Conservation (phyloP, 2,329 filamentous ascomycete genomes). For the Tolypocladium amazonense region DNA sequence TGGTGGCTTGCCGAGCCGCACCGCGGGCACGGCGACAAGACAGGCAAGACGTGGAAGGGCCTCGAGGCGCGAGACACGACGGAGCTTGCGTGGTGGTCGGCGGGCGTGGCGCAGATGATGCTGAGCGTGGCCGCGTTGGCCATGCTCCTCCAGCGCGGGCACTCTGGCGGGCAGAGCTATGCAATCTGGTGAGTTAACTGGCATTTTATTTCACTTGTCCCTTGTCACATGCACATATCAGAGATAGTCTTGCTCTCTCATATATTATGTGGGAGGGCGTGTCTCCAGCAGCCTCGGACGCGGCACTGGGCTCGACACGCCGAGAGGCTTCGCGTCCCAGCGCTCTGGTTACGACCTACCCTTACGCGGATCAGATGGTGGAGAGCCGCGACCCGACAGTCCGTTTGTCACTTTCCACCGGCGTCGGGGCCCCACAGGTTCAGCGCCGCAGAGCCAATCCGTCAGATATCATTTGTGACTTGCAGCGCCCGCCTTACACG, state of each 20-base stretch:
- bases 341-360: background rate
- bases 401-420: background rate
- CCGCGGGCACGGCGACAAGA: slow-evolving; percentile 29
- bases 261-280: background rate
- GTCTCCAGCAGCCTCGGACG: background rate
- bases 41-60: slow-evolving; percentile 31
- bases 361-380: background rate
- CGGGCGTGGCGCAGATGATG: slow-evolving; percentile 30
- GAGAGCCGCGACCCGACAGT: background rate
- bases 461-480: background rate
- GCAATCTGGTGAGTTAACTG: slow-evolving; percentile 33
- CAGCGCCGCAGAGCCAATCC: background rate
- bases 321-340: background rate
- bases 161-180: slow-evolving; percentile 37
- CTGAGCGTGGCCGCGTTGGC: slow-evolving; percentile 27
- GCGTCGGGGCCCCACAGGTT: background rate
- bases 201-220: background rate
- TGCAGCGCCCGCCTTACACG: background rate
- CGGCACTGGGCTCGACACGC: background rate
- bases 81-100: slow-evolving; percentile 38
- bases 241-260: background rate
- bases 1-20: slow-evolving; percentile 37
- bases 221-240: background rate
- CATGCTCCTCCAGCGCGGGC: slow-evolving; percentile 33
- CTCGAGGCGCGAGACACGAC: slow-evolving; percentile 32